Conservation (phyloP, 1,139 yeast species). For the Fermentozyma sake region DNA sequence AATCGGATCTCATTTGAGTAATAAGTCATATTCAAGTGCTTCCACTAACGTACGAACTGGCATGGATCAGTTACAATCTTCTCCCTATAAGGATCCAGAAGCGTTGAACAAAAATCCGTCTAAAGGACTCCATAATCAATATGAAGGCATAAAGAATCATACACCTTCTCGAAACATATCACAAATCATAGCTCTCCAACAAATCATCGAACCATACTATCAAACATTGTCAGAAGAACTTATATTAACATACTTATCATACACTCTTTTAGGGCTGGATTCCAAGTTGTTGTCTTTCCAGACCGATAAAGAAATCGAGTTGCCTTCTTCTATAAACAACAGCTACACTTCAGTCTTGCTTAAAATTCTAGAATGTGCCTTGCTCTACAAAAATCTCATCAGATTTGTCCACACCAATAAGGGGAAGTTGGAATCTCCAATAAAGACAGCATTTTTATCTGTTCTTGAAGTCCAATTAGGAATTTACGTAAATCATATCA, state of each 20-base stretch:
- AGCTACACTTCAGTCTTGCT: constrained; percentile 57
- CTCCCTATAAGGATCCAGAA: no score
- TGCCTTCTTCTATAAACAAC: constrained; percentile 54
- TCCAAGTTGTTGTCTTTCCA: constrained; percentile 56
- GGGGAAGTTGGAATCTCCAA: constrained; percentile 41
- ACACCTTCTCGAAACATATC: no score
- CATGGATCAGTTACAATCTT: no score
- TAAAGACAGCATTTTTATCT: constrained; percentile 62
- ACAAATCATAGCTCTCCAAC: no score
- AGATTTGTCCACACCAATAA: constrained; percentile 24
- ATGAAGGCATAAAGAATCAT: no score
- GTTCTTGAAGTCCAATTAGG: constrained; percentile 50
- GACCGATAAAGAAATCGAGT: constrained; percentile 19
- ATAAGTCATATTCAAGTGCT: no score
- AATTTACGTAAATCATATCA: constrained; percentile 52
- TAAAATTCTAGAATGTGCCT: constrained; percentile 66
- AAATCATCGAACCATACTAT: constrained; percentile 28
- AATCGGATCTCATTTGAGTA: no score
- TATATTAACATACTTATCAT: constrained; percentile 57
- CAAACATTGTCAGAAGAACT: constrained; percentile 41
- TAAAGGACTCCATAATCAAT: no score
- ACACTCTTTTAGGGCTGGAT: constrained; percentile 68
- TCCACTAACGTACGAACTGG: no score
- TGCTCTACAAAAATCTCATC: constrained; percentile 52
- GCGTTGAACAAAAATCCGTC: no score